Percentiles rank a stretch among this genome's conserved stretches.
phyloP scores from a whole-genome alignment of 306 rosid species.

The Lotus japonicus region DNA sequence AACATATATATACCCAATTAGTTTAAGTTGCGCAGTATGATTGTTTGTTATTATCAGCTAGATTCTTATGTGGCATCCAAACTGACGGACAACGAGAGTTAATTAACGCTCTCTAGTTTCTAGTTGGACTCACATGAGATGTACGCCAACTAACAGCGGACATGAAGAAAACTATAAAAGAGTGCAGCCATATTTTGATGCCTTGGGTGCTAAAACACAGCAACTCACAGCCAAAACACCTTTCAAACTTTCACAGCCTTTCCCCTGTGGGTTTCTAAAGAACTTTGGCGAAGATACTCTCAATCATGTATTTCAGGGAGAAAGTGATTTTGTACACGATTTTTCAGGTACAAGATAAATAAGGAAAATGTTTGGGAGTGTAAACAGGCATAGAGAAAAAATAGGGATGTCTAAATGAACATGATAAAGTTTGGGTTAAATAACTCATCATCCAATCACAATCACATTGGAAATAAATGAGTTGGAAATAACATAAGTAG shows the following conservation, averaged over 20 bases:
- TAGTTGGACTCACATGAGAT: slow-evolving; percentile 48
- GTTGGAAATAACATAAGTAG: too few species aligned
- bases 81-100: slow-evolving; percentile 12
- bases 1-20: too few species aligned
- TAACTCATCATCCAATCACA: too few species aligned
- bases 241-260: slow-evolving; percentile 36
- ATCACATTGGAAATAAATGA: too few species aligned
- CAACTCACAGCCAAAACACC: slow-evolving; percentile 57
- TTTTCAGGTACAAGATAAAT: neutral
- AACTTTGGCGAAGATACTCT: slow-evolving; percentile 35
- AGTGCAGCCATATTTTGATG: slow-evolving; percentile 58
- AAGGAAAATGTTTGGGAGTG: too few species aligned
- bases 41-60: slow-evolving; percentile 12
- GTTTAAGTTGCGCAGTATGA: neutral
- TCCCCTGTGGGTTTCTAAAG: slow-evolving; percentile 22
- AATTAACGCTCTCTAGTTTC: slow-evolving; percentile 17
- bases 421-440: too few species aligned
- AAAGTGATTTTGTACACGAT: neutral
- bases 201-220: slow-evolving; percentile 40
- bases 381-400: too few species aligned
- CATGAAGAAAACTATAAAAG: slow-evolving; percentile 45
- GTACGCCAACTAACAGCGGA: slow-evolving; percentile 22
- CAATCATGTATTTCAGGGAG: slow-evolving; percentile 30
- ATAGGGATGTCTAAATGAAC: too few species aligned
- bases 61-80: slow-evolving; percentile 24